phyloP scores from a whole-genome alignment of 345 rosid species.

The Dovyalis caffra region DNA sequence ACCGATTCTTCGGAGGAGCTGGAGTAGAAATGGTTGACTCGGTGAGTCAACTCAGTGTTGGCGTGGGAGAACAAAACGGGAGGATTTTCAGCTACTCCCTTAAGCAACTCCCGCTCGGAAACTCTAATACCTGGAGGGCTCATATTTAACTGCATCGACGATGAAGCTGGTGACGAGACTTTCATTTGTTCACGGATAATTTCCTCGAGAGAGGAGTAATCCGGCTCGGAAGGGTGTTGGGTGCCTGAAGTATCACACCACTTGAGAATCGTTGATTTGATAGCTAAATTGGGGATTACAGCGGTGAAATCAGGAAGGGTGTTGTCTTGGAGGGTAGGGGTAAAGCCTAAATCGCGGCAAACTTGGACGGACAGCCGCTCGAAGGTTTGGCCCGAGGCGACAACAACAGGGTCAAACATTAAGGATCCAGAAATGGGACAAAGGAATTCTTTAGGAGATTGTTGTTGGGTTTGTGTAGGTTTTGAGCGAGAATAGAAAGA shows the following conservation, averaged over 20 bases:
- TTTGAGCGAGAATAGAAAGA: conserved; percentile 42
- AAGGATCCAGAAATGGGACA: conserved; percentile 37
- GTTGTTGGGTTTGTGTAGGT: background rate
- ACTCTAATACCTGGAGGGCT: conserved; percentile 40
- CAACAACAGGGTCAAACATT: conserved; percentile 41
- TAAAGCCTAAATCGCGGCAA: conserved; percentile 26
- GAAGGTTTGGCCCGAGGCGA: conserved; percentile 41
- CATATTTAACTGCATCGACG: background rate
- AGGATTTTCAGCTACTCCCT: conserved; percentile 45
- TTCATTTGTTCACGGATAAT: conserved; percentile 15
- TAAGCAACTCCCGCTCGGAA: conserved; percentile 66
- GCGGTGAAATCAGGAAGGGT: conserved; percentile 23
- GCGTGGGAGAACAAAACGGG: conserved; percentile 27
- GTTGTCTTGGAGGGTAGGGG: conserved; percentile 15
- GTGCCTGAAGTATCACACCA: conserved; percentile 27
- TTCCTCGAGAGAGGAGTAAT: conserved; percentile 15
- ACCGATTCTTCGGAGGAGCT: conserved; percentile 35
- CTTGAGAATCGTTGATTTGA: conserved; percentile 27
- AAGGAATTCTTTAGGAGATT: conserved; percentile 31
- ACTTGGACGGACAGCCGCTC: conserved; percentile 37
- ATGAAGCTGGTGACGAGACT: background rate
- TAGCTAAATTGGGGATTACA: conserved; percentile 27
- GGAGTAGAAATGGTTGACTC: conserved; percentile 24
- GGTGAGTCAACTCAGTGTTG: conserved; percentile 47
- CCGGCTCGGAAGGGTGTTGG: conserved; percentile 19